Evolutionary conservation across 148 eudicot genomes (phyloP), one percentile per base, ranked within the genome.

Genomic region (Rheum nobile): DNA sequence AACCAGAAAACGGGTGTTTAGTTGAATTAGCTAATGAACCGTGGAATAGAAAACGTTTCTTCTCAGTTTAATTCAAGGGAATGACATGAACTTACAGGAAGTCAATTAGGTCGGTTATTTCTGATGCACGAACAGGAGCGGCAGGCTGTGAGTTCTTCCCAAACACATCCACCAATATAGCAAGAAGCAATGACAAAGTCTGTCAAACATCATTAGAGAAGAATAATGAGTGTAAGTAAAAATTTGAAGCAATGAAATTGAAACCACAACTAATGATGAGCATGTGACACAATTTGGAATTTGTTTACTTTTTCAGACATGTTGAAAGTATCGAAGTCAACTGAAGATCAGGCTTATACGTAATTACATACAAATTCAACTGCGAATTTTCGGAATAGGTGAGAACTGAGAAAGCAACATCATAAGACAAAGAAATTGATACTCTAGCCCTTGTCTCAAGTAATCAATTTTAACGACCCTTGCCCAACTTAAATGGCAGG

Each of bases 21-120:
- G 65, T 57, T 57, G 65, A 57, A 57, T 57, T 26, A 57, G 65
- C 6, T n/a, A n/a, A n/a, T n/a, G n/a, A n/a, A n/a, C n/a, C n/a
- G n/a, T n/a, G n/a, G 63, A 55, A 24, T 10, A 22, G 31, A 55
- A 55, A 55, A 22, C 12, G 22, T 32, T 31, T 65, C 29, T 57
- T 24, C 8, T 34, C 22, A 65, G 32, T 14, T 65, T 65, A 65
- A 16, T 2, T 5, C 39, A 16, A 63, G 7, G 21, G 39, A 34
- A 65, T 32, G 31, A n/a, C 13, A 37, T 8, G 50, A 67, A 31
- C 98, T 91, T 91, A 93, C 98, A 93, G 88, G 82, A 91, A 93
- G 85, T 95, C 97, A 22, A 95, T 83, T 65, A 95, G 78, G 79
- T 95, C 99, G 29, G 82, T 82, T 74, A 95, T 88, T 74, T 95